Evolutionary conservation across 345 rosid species (phyloP).

Genomic region (Ricinus communis): DNA sequence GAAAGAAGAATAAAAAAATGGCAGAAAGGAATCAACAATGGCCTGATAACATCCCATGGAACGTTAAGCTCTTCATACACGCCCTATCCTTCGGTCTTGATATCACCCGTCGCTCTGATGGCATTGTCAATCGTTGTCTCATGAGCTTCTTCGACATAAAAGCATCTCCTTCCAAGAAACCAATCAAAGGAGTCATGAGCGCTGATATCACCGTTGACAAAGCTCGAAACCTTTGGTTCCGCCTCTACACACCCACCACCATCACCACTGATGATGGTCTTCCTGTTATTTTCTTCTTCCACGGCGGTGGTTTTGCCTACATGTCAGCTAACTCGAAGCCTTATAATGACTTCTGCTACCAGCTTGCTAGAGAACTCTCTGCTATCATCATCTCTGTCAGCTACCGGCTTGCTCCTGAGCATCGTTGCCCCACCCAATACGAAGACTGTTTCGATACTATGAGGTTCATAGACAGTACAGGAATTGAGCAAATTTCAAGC

Average conservation of each 20-base stretch:
- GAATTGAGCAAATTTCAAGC: neutral
- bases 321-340: slow-evolving; percentile 20
- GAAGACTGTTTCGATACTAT: slow-evolving; percentile 33
- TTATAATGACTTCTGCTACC: slow-evolving; percentile 27
- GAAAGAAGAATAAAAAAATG: neutral
- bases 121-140: neutral
- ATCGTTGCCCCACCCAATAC: slow-evolving; percentile 31
- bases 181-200: slow-evolving; percentile 13
- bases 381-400: slow-evolving; percentile 31
- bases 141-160: slow-evolving; percentile 1
- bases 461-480: neutral
- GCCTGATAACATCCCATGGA: slow-evolving; percentile 4
- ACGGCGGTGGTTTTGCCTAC: slow-evolving; percentile 40
- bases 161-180: slow-evolving; percentile 1
- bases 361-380: slow-evolving; percentile 18
- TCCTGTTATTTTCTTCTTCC: slow-evolving; percentile 40
- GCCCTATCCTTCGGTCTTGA: neutral
- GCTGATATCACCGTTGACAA: slow-evolving; percentile 24
- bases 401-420: slow-evolving; percentile 39
- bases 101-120: neutral
- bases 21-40: neutral
- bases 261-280: neutral
- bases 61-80: neutral
- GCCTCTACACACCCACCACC: slow-evolving; percentile 30
- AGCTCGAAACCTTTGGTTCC: slow-evolving; percentile 33